Base-by-base conservation (phyloP, 129 eudicot genomes). In the Pittosporum tobira region DNA sequence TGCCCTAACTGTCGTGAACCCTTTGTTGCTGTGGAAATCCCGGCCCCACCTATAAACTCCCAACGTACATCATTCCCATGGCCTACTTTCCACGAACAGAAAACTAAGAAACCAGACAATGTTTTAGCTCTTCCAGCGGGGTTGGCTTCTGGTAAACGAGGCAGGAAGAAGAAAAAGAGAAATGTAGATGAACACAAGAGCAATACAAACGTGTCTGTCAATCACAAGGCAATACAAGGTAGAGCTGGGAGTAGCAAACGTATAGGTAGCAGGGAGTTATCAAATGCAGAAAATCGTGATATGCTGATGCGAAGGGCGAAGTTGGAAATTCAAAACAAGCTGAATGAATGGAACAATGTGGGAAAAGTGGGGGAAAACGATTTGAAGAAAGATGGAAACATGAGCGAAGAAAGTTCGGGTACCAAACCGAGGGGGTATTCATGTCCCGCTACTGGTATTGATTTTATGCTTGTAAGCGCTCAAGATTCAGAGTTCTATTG, bases 401-500 rank as follows among this genome's bases (percentile, higher is more conserved):
- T 63, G 21, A 31, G 19, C 67, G 69, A 34, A 47, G 22, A 53
- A 48, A 27, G 25, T 30, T 44, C 18, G 18, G 45, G 13, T 47
- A 45, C 6, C n/a, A 43, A 55, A 43, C 9, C 57, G 8, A 6
- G 25, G 29, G 51, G 71, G 24, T 18, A 55, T 26, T 51, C 55
- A 4, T 29, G 28, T 9, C 49, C 57, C 26, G 14, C 51, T 37
- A 59, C 48, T 56, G 49, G 46, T 46, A 37, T 29, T 58, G 80
- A 51, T 51, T 23, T 54, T 16, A 30, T 69, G 50, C 45, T 75
- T 15, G 84, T 84, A 85, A 64, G 29, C n/a, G 96, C 84, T 36
- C 96, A 94, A 0, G 91, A 84, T 79, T 73, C 94, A 2, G 88
- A 84, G 13, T 88, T 88, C 51, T 80, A 81, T 58, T 81, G 84